These are phyloP conservation scores for Paracorniculantispora psalliotae DNA, from an alignment of 2,329 filamentous ascomycete genomes.

Conservation along the genomic window DNA sequence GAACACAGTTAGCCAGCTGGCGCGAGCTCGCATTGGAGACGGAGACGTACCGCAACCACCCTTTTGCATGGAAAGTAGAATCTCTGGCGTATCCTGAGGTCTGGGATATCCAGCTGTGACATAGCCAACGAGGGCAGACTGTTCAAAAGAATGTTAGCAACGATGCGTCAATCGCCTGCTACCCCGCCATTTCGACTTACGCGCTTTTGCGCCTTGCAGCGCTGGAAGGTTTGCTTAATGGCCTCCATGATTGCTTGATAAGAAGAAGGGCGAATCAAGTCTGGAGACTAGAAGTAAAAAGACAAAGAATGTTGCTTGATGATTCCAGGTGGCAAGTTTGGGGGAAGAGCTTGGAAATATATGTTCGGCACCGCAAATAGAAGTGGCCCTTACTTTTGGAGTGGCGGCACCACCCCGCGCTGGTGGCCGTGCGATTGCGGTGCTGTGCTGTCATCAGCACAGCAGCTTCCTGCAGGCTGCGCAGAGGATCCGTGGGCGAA, in stretches of 20 bases:
- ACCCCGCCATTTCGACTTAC: conserved; percentile 34
- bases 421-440: not conserved
- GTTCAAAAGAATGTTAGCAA: conserved; percentile 23
- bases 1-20: conserved; percentile 3
- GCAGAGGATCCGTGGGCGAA: not conserved
- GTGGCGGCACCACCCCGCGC: conserved; percentile 12
- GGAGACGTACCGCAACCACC: conserved; percentile 74
- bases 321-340: not conserved
- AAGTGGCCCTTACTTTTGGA: not conserved
- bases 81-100: conserved; percentile 73
- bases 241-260: conserved; percentile 44
- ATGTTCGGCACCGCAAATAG: not conserved
- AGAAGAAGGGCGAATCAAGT: not conserved
- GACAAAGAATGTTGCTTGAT: not conserved
- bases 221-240: conserved; percentile 55
- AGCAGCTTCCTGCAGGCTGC: not conserved
- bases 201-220: conserved; percentile 54
- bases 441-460: not conserved
- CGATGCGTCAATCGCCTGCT: not conserved
- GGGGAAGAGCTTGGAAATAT: not conserved
- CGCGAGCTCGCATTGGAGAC: not conserved
- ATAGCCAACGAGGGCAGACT: conserved; percentile 89
- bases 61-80: conserved; percentile 84
- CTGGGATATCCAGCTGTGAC: conserved; percentile 91
- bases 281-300: not conserved